Evolutionary conservation across 257 asterid species (phyloP), one percentile per base, ranked within the genome.

Genomic region (Solanum medicagineum): DNA sequence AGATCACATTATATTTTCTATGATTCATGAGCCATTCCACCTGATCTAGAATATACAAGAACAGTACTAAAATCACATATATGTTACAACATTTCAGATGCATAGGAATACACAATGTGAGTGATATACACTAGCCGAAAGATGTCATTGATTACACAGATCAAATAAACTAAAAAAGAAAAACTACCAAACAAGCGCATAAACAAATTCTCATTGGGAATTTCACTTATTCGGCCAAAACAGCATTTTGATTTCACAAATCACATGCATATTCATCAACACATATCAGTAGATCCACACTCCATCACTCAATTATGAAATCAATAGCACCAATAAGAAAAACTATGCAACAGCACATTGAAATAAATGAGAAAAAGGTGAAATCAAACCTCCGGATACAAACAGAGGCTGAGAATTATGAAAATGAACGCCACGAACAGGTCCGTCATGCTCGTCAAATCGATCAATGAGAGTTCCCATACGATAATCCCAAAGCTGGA

Each of bases 401-500:
- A 95, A 95, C 40, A 95, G 94, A 17, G 98, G 98, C 90, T 95
- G 99, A 29, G 99, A 92, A 63, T 92, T 92, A 86, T 95, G 99
- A 77, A 95, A 94, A 84, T 94, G 96, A 68, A 95, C 97, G 60
- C 98, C 98, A 20, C 98, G 94, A 83, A 95, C 99, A 19, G 99
- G 99, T 1, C 99, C 99, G 84, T 94, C 99, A 47, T 95, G 99
- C 85, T 94, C 99, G 84, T 95, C 99, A 69, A 95, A 95, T 6
- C 94, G 91, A 89, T 97, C 99, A 56, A 97, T 97, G 85, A 97
- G 97, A 11, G 99, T 97, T 86, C 98, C 99, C 98, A 97, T 97
- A 54, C 99, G 97, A 60, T 97, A 95, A 81, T 97, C 99, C 99
- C 98, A 97, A 24, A 97, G 93, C 93, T 97, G 99, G 93, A 97